Percentiles rank a stretch among this genome's conserved stretches.
Conservation (phyloP, 176 grass and related monocot genomes). For the Elymus sibiricus region DNA sequence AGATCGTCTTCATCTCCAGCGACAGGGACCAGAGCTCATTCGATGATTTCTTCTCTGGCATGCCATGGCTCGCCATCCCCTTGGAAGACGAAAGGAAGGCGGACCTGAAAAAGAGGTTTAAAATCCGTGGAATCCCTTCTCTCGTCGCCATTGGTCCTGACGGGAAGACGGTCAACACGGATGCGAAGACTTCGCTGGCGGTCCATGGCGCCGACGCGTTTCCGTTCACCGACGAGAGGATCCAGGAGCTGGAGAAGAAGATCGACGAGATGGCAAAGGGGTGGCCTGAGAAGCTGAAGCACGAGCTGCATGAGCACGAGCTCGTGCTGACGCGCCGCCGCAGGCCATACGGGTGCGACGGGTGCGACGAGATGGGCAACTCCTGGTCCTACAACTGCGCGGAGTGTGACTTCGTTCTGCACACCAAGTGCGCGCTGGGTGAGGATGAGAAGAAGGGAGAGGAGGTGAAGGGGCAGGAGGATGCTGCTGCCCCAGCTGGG, state of each 20-base stretch:
- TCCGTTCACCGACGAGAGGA: constrained; percentile 67
- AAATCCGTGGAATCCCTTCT: constrained; percentile 51
- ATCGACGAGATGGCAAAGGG: constrained; percentile 49
- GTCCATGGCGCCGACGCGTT: constrained; percentile 66
- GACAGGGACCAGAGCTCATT: constrained; percentile 66
- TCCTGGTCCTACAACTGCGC: constrained; percentile 60
- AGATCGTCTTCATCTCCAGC: constrained; percentile 75
- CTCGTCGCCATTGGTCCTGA: constrained; percentile 70
- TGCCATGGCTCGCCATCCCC: constrained; percentile 86
- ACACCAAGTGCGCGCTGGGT: constrained; percentile 56
- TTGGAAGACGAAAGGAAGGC: constrained; percentile 63
- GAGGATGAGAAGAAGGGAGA: neutral
- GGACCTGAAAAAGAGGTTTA: constrained; percentile 43
- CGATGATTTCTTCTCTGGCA: constrained; percentile 57
- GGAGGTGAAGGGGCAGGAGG: neutral
- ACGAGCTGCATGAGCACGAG: constrained; percentile 70
- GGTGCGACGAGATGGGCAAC: constrained; percentile 28
- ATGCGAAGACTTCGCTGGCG: constrained; percentile 39
- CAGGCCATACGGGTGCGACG: constrained; percentile 29
- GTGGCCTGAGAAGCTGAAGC: constrained; percentile 76
- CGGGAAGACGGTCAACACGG: constrained; percentile 52
- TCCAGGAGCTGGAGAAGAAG: constrained; percentile 51
- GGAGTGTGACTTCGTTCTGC: constrained; percentile 59
- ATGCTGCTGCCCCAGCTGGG: constrained; percentile 24
- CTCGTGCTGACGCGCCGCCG: constrained; percentile 41